A percentile compares a stretch with the other conserved stretches of the same genome.
Evolutionary conservation across 2,329 filamentous ascomycete species (phyloP).

Genomic region (Scytalidium lignicola): DNA sequence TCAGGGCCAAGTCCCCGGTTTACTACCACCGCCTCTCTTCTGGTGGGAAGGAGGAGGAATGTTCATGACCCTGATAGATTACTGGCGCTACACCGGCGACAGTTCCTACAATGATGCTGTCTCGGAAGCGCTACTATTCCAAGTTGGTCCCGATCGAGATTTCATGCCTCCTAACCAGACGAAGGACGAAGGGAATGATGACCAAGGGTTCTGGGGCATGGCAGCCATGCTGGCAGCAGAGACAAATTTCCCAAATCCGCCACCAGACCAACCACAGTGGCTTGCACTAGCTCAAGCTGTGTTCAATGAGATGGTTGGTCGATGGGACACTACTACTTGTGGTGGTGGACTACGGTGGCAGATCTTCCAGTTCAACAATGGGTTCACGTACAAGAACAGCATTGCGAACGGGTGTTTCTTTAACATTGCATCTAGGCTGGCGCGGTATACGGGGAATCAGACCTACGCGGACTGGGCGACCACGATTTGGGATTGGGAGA

Average conservation of each 20-base stretch:
- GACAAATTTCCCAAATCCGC: conserved; percentile 55
- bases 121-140: conserved; percentile 51
- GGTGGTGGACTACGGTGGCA: conserved; percentile 72
- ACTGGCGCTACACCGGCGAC: conserved; percentile 57
- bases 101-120: conserved; percentile 55
- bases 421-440: conserved; percentile 63
- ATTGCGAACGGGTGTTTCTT: conserved; percentile 61
- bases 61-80: conserved; percentile 66
- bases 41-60: conserved; percentile 70
- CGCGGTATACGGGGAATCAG: conserved; percentile 61
- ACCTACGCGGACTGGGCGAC: conserved; percentile 61
- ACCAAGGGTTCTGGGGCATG: conserved; percentile 67
- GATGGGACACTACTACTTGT: conserved; percentile 61
- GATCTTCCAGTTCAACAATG: conserved; percentile 67
- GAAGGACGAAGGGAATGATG: conserved; percentile 60
- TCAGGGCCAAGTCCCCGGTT: conserved; percentile 41
- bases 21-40: conserved; percentile 46
- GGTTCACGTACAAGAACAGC: conserved; percentile 69
- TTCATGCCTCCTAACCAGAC: conserved; percentile 59
- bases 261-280: conserved; percentile 50
- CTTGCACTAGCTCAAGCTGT: conserved; percentile 64
- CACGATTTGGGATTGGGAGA: conserved; percentile 59
- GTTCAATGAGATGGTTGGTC: conserved; percentile 61
- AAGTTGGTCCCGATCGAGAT: conserved; percentile 51
- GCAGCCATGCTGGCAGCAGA: conserved; percentile 64